Evolutionary conservation across 2,329 filamentous ascomycete genomes (phyloP).

Genomic region (Clonostachys byssicola): DNA sequence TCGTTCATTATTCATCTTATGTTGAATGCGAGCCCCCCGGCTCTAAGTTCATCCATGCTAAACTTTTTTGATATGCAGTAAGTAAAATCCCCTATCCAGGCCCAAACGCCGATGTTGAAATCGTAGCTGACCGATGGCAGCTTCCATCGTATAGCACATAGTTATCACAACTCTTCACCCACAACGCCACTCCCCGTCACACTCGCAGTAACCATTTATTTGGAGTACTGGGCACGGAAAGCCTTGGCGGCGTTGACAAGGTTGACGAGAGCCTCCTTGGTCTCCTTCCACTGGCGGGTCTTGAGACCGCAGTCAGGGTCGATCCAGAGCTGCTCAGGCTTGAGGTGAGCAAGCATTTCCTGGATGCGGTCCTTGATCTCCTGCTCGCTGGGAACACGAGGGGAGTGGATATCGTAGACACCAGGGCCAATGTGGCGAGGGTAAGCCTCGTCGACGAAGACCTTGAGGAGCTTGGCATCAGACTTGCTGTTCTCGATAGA

Average conservation of each 20-base stretch:
- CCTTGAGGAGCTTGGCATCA: slow-evolving; percentile 97
- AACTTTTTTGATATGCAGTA: slow-evolving; percentile 29
- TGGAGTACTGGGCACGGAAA: slow-evolving; percentile 86
- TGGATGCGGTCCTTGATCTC: slow-evolving; percentile 97
- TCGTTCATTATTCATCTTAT: slow-evolving; percentile 24
- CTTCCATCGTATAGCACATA: slow-evolving; percentile 21
- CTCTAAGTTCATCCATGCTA: slow-evolving; percentile 12
- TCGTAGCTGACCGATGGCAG: slow-evolving; percentile 40
- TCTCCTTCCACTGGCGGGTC: slow-evolving; percentile 98
- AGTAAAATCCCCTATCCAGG: slow-evolving; percentile 27
- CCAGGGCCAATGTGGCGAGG: slow-evolving; percentile 97
- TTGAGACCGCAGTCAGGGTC: slow-evolving; percentile 99
- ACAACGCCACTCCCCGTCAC: neutral
- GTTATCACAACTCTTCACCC: slow-evolving; percentile 17
- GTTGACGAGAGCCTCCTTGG: slow-evolving; percentile 92
- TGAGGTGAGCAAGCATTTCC: slow-evolving; percentile 97
- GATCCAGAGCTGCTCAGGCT: slow-evolving; percentile 98
- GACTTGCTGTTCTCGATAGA: slow-evolving; percentile 99
- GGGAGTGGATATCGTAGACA: slow-evolving; percentile 99
- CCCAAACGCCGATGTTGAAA: slow-evolving; percentile 57
- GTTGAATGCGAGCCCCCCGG: slow-evolving; percentile 31
- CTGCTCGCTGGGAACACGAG: slow-evolving; percentile 92
- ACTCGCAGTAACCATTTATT: slow-evolving; percentile 34
- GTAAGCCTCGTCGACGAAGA: slow-evolving; percentile 97
- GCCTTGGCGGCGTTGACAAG: slow-evolving; percentile 98